A percentile compares a stretch with the other conserved stretches of the same genome.
These are phyloP conservation scores for Diplocarpon mali DNA, from an alignment of 2,329 filamentous ascomycete genomes.

Conservation along the genomic window DNA sequence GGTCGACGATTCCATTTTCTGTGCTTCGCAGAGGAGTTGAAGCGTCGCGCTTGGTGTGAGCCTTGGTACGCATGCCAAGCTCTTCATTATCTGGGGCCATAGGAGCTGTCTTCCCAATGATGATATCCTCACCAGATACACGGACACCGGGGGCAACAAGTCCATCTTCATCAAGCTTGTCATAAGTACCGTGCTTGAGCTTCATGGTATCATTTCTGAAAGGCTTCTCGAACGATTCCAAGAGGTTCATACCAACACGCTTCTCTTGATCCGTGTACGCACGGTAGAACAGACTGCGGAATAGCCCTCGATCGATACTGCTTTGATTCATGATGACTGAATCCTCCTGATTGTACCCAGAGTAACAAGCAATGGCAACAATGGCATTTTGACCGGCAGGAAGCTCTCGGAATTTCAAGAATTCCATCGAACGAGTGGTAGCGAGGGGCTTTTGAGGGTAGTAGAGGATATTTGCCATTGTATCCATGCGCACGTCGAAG, in stretches of 20 bases:
- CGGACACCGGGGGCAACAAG: constrained; percentile 88
- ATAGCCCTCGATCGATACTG: constrained; percentile 93
- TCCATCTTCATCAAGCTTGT: constrained; percentile 95
- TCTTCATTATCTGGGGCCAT: constrained; percentile 89
- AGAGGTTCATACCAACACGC: constrained; percentile 82
- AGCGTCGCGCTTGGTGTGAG: constrained; percentile 88
- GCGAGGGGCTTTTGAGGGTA: constrained; percentile 97
- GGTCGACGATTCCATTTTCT: constrained; percentile 92
- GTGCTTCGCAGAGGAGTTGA: constrained; percentile 91
- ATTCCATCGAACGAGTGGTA: constrained; percentile 96
- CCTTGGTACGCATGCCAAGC: constrained; percentile 78
- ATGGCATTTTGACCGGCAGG: constrained; percentile 97
- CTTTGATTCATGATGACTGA: constrained; percentile 99
- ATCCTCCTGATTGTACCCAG: constrained; percentile 99
- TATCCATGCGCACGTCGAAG: constrained; percentile 95
- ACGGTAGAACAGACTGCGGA: constrained; percentile 95
- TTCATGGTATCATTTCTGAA: constrained; percentile 78
- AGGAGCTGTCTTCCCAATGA: constrained; percentile 96
- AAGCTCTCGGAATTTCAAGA: constrained; percentile 92
- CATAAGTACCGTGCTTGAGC: constrained; percentile 89
- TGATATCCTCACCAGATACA: constrained; percentile 95
- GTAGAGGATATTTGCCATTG: constrained; percentile 98
- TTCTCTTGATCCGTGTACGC: constrained; percentile 97
- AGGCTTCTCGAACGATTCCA: constrained; percentile 94
- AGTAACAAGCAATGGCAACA: constrained; percentile 94